These are phyloP conservation scores for Saksenaea oblongispora DNA, from an alignment of 371 early-diverging fungal species.

Conservation along the genomic window DNA sequence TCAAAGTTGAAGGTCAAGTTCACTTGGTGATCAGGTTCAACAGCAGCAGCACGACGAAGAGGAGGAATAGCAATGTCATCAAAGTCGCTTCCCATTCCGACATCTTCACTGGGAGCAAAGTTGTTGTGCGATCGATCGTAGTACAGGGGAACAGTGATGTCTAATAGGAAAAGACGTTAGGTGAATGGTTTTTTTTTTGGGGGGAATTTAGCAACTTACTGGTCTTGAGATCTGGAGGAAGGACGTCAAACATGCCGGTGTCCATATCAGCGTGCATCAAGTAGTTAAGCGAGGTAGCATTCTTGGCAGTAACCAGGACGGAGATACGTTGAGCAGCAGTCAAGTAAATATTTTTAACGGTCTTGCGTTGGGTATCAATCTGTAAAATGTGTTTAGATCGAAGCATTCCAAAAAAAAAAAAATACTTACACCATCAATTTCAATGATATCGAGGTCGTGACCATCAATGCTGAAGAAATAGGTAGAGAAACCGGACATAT, in stretches of 20 bases:
- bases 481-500: conserved; percentile 66
- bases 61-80: conserved; percentile 54
- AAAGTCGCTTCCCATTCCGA: conserved; percentile 30
- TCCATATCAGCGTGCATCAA: conserved; percentile 72
- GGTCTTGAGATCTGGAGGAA: conserved; percentile 52
- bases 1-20: conserved; percentile 59
- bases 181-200: too few relatives aligned
- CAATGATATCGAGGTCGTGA: conserved; percentile 76
- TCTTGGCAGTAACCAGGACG: conserved; percentile 70
- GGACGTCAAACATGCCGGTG: conserved; percentile 67
- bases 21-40: conserved; percentile 44
- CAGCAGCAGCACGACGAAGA: conserved; percentile 27
- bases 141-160: conserved; percentile 52
- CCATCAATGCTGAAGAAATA: conserved; percentile 71
- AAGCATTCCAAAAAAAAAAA: neutral
- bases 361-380: conserved; percentile 49
- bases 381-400: neutral
- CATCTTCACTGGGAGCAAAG: conserved; percentile 32
- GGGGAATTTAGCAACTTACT: conserved; percentile 25
- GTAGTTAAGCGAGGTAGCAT: conserved; percentile 62
- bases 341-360: conserved; percentile 51
- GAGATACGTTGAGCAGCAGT: conserved; percentile 69
- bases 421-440: conserved; percentile 66
- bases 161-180: conserved; percentile 1
- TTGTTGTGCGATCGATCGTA: conserved; percentile 40